These are phyloP conservation scores for Fusarium cicatricum DNA, from an alignment of 2,329 filamentous ascomycete genomes.

Conservation along the genomic window DNA sequence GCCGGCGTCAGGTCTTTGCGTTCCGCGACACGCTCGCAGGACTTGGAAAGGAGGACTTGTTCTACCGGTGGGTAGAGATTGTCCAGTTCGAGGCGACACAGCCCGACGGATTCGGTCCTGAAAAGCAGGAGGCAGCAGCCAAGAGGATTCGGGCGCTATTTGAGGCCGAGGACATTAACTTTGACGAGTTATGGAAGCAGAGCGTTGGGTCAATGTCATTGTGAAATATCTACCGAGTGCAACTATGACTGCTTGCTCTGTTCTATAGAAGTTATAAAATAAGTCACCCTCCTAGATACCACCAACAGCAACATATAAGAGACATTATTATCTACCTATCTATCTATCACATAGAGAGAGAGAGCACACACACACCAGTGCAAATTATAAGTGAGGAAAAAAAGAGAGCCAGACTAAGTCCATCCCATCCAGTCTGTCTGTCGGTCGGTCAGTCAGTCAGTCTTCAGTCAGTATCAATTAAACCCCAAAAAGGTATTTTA, in stretches of 20 bases:
- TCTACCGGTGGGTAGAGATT: constrained; percentile 92
- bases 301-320: too few relatives aligned
- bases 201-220: constrained; percentile 39
- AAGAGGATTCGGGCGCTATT: constrained; percentile 80
- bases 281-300: neutral
- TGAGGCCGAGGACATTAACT: constrained; percentile 77
- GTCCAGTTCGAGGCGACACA: constrained; percentile 86
- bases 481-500: neutral
- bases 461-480: neutral
- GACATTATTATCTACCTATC: too few relatives aligned
- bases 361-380: too few relatives aligned
- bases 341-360: too few relatives aligned
- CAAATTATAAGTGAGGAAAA: too few relatives aligned
- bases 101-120: constrained; percentile 79
- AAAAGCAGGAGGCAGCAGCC: constrained; percentile 76
- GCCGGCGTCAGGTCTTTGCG: constrained; percentile 76
- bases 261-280: too few relatives aligned
- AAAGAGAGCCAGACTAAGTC: too few relatives aligned
- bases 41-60: constrained; percentile 86
- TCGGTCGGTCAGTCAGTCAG: too few relatives aligned
- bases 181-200: constrained; percentile 80
- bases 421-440: too few relatives aligned
- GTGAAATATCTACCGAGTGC: neutral
- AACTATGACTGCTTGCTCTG: too few relatives aligned
- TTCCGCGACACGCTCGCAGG: constrained; percentile 80